A percentile compares a stretch with the other conserved stretches of the same genome.
Conservation (phyloP, 495 filamentous ascomycete species). For the Aspergillus affinis region DNA sequence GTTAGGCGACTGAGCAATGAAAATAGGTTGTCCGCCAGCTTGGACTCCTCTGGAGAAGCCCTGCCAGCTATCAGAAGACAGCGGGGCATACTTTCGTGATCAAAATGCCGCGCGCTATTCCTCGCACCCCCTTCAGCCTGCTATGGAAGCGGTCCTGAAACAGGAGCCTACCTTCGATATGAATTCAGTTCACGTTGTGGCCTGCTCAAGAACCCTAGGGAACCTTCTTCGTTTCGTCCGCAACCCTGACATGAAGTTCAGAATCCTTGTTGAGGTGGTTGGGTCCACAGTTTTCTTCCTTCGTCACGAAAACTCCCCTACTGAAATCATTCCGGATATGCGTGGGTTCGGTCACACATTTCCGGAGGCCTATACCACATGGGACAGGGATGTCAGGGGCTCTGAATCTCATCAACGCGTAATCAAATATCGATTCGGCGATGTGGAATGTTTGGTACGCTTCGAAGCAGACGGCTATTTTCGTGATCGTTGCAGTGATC, state of each 20-base stretch:
- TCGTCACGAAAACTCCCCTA: slow-evolving; percentile 57
- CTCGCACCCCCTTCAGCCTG: slow-evolving; percentile 57
- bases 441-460: slow-evolving; percentile 54
- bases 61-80: slow-evolving; percentile 47
- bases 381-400: slow-evolving; percentile 45
- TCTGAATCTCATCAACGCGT: slow-evolving; percentile 64
- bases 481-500: slow-evolving; percentile 12
- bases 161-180: slow-evolving; percentile 36
- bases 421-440: slow-evolving; percentile 57
- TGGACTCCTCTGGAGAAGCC: slow-evolving; percentile 54
- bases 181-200: slow-evolving; percentile 55
- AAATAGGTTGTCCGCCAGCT: slow-evolving; percentile 53
- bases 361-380: slow-evolving; percentile 62
- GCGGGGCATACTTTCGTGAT: slow-evolving; percentile 58
- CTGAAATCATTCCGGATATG: slow-evolving; percentile 49
- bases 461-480: slow-evolving; percentile 65
- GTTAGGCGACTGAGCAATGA: not conserved
- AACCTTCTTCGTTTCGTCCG: slow-evolving; percentile 56
- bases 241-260: slow-evolving; percentile 48
- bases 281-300: slow-evolving; percentile 63
- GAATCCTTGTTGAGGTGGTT: slow-evolving; percentile 59
- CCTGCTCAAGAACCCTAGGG: slow-evolving; percentile 61
- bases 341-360: slow-evolving; percentile 65
- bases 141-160: slow-evolving; percentile 46
- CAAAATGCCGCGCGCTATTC: slow-evolving; percentile 59